Conservation (phyloP, 2,329 filamentous ascomycete genomes). For the Colletotrichum godetiae region DNA sequence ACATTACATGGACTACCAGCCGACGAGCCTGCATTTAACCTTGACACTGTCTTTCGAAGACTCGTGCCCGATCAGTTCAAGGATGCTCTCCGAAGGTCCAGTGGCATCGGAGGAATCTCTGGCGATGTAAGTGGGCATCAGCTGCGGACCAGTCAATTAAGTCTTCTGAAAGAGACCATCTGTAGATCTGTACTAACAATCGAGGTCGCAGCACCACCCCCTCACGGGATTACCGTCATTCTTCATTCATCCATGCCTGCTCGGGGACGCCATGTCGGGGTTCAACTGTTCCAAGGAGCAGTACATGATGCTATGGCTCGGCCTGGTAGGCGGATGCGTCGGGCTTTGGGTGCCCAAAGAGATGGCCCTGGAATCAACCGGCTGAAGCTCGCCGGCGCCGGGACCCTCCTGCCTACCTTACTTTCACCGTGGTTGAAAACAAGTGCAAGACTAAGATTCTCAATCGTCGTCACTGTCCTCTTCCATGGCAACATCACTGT, state of each 20-base stretch:
- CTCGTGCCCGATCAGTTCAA: constrained; percentile 77
- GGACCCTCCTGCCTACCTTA: constrained; percentile 10
- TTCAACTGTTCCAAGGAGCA: constrained; percentile 71
- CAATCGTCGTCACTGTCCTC: constrained; percentile 80
- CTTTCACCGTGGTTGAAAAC: constrained; percentile 16
- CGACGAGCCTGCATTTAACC: constrained; percentile 66
- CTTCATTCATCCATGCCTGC: constrained; percentile 93
- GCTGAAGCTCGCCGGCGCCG: constrained; percentile 14
- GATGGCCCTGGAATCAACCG: constrained; percentile 58
- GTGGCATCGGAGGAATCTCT: constrained; percentile 79
- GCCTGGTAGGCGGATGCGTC: constrained; percentile 84
- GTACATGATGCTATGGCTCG: constrained; percentile 91
- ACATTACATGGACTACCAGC: constrained; percentile 68
- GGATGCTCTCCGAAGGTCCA: constrained; percentile 67
- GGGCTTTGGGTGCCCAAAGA: constrained; percentile 81
- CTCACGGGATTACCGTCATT: constrained; percentile 81
- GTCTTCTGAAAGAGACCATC: constrained; percentile 40
- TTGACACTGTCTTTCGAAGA: constrained; percentile 77
- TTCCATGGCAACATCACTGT: constrained; percentile 77
- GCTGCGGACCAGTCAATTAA: constrained; percentile 46
- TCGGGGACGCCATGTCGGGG: constrained; percentile 80
- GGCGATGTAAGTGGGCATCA: constrained; percentile 72
- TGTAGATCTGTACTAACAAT: constrained; percentile 40
- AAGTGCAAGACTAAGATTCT: constrained; percentile 32
- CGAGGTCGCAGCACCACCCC: constrained; percentile 78